Conservation (phyloP, 2,329 filamentous ascomycete genomes). For the Pseudofabraea citricarpa region DNA sequence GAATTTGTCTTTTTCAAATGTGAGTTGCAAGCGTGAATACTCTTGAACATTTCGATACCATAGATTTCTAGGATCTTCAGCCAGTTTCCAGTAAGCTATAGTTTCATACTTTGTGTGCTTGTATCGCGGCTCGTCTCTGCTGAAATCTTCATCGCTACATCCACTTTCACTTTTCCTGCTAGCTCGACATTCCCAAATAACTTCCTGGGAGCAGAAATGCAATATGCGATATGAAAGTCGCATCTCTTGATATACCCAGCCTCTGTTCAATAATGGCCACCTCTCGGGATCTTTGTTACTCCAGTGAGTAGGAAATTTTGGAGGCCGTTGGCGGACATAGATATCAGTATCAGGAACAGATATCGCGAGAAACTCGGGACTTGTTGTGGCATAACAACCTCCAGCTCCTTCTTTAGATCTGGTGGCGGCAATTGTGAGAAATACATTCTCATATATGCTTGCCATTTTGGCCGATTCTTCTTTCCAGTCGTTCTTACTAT, state of each 20-base stretch:
- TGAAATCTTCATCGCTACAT: not conserved
- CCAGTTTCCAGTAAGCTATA: not conserved
- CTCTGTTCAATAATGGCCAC: not conserved
- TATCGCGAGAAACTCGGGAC: not conserved
- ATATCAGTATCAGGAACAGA: not conserved
- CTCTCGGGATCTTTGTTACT: not conserved
- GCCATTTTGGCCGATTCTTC: conserved; percentile 1
- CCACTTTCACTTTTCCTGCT: not conserved
- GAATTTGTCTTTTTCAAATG: not conserved
- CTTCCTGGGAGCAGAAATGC: not conserved
- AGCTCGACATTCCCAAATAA: not conserved
- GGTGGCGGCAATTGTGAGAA: conserved; percentile 3
- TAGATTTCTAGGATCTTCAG: not conserved
- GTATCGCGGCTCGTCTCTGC: not conserved
- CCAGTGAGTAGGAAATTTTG: not conserved
- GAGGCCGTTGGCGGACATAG: not conserved
- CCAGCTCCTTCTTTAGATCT: not conserved
- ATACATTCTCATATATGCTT: conserved; percentile 1
- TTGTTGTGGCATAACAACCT: not conserved
- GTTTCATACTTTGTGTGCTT: not conserved
- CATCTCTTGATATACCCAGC: not conserved
- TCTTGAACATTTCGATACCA: not conserved
- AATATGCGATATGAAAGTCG: not conserved
- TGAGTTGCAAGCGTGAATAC: not conserved
- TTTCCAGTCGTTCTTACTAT: conserved; percentile 6